Evolutionary conservation across 139 green algal genomes (phyloP), one percentile per base, ranked within the genome.

Genomic region (Coccomyxa sp.): DNA sequence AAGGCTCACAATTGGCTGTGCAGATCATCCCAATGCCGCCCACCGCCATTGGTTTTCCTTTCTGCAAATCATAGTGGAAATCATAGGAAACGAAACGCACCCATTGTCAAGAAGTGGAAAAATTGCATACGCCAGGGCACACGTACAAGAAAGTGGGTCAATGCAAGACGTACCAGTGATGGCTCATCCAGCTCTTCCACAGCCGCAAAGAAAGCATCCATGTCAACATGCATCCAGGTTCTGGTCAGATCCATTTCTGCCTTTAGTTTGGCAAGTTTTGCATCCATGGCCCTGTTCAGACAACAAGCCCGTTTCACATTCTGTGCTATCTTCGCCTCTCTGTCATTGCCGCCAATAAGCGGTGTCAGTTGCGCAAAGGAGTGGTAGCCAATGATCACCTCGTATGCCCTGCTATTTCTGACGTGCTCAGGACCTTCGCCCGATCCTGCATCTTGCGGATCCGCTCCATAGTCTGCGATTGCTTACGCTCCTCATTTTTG

Each of bases 401-500:
- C 0, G 80, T 83, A 25, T 90, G 80, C 18, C 78, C 84, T 15
- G 86, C 87, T n/a, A 97, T 85, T 77, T 97, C 85, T 0, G 79
- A 79, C 7, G 82, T 11, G 0, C 82, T 83, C 0, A 95, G 77
- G 3, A 4, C 21, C 3, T 59, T 77, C 0, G 87, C 86, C 14
- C 58, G 76, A 4, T 80, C 66, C 66, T 87, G 86, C 45, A 97
- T 79, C 30, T 82, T 82, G 10, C 57, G 67, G 0, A 98, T 92
- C 1, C 88, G 81, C 80, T 89, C 84, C 1, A 95, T 88, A 17
- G 88, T 79, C 17, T 86, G 68, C 32, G 74, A 81, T 58, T 95
- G 87, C 92, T 99, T 99, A 32, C 94, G 88, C 85, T 96, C 91
- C 87, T 99, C 96, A 82, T 99, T 98, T 57, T 88, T 86, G 84